Evolutionary conservation across 2,329 filamentous ascomycete species (phyloP), one percentile per base, ranked within the genome.

Genomic region (Aspergillus persii): DNA sequence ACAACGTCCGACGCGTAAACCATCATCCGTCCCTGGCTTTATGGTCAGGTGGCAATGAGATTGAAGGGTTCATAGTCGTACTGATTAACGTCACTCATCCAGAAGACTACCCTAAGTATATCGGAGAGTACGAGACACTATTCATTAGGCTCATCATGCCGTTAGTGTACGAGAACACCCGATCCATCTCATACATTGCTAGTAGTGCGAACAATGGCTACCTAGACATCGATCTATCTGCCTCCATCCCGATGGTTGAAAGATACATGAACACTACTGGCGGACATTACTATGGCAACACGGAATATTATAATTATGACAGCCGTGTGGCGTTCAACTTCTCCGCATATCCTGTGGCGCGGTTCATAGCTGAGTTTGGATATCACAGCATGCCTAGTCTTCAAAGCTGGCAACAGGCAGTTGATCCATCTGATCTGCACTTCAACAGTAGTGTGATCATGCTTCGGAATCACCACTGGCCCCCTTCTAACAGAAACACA

Each of bases 361-460:
- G 85, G 8, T 88, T 88, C 64, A 81, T 83, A 2, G 86, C 86
- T 62, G 85, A 88, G 69, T 88, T 88, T 60, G 86, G 86, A 27
- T 87, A 81, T 67, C 84, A 86, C 65, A 83, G 80, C 57, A 86
- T 88, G 85, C 85, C 85, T 0, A 83, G 81, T 54, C 66, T 87
- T 0, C 81, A 86, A 59, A 82, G 79, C 2, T 87, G 85, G 85
- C 76, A 77, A 47, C 79, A 84, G 65, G 84, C 80, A 2, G 68
- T 87, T 0, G 72, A 78, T 1, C 74, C 78, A 1, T 68, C 77
- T 4, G 81, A 87, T 44, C 74, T 88, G 0, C 66, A 78, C 59
- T 86, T 87, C 77, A 86, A 88, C 67, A 84, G 81, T 53, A 80
- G 78, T 2, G 79, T 78, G 0, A 77, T 88, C 49, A 71, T 83